Percentiles rank a stretch among this genome's conserved stretches.
These are phyloP conservation scores for Paramecium biaurelia DNA, from an alignment of 73 alveolate genomes.

Conservation along the genomic window DNA sequence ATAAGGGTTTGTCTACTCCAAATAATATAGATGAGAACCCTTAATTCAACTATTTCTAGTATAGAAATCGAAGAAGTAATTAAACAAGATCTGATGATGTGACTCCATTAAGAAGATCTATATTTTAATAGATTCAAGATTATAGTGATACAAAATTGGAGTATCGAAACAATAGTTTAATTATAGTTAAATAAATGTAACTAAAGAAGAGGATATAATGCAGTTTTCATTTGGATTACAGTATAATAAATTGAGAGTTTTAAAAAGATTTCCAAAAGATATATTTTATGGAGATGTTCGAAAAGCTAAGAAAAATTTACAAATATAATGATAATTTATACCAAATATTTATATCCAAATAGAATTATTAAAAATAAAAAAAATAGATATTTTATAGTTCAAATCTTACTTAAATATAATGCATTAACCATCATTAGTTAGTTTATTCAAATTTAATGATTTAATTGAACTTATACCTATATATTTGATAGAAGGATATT, in stretches of 20 bases:
- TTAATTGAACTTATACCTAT: background rate
- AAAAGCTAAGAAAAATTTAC: background rate
- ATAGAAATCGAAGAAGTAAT: background rate
- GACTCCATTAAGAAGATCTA: background rate
- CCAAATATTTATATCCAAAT: background rate
- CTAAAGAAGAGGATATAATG: background rate
- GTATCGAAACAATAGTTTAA: background rate
- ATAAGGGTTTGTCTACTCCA: background rate
- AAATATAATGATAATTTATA: background rate
- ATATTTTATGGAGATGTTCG: slow-evolving; percentile 31
- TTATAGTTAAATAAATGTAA: background rate
- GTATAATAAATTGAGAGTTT: background rate
- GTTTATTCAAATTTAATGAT: no score
- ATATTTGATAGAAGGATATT: background rate
- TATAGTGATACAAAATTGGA: slow-evolving; percentile 2
- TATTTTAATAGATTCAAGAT: background rate
- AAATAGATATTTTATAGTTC: background rate
- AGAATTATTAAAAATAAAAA: background rate
- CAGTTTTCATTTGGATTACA: slow-evolving; percentile 26
- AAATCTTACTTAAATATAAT: background rate
- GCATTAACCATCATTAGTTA: background rate
- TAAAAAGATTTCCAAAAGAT: slow-evolving; percentile 10
- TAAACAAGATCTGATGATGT: background rate
- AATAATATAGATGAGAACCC: background rate
- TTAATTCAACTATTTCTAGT: background rate